Percentiles rank a stretch among this genome's conserved stretches.
Conservation (phyloP, 345 rosid genomes). For the Gossypium thurberi region DNA sequence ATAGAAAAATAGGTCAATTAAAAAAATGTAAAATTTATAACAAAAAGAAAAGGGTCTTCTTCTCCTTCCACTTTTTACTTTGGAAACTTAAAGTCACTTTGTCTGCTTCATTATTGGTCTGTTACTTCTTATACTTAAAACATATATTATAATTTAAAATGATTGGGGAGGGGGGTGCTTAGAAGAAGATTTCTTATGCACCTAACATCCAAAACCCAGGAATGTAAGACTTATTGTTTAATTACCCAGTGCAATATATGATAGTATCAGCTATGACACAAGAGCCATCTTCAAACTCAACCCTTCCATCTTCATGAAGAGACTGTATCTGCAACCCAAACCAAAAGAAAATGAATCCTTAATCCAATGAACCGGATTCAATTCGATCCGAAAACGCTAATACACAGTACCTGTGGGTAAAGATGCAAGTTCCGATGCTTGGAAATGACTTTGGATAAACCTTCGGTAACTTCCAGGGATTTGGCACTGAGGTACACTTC, state of each 20-base stretch:
- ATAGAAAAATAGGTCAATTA: background rate
- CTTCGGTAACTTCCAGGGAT: background rate
- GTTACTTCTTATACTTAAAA: background rate
- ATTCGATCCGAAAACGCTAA: background rate
- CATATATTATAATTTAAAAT: too few species aligned
- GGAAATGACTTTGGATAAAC: slow-evolving; percentile 2
- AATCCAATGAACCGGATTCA: background rate
- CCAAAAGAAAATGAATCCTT: background rate
- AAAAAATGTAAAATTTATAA: background rate
- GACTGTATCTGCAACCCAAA: slow-evolving; percentile 45
- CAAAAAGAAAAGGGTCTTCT: background rate
- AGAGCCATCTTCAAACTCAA: slow-evolving; percentile 55
- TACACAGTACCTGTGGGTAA: background rate
- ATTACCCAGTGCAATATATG: slow-evolving; percentile 90
- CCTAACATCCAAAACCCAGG: too few species aligned
- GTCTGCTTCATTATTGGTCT: slow-evolving; percentile 9
- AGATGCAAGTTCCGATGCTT: background rate
- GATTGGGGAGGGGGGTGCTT: too few species aligned
- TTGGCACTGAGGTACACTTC: slow-evolving; percentile 3
- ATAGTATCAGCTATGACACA: slow-evolving; percentile 61
- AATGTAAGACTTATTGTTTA: background rate
- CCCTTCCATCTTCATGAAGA: slow-evolving; percentile 61
- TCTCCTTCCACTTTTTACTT: background rate
- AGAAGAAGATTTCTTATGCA: too few species aligned
- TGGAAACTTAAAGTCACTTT: background rate